Conservation (phyloP, 192 early-diverging fungal species). For the Phlyctochytrium arcticum region DNA sequence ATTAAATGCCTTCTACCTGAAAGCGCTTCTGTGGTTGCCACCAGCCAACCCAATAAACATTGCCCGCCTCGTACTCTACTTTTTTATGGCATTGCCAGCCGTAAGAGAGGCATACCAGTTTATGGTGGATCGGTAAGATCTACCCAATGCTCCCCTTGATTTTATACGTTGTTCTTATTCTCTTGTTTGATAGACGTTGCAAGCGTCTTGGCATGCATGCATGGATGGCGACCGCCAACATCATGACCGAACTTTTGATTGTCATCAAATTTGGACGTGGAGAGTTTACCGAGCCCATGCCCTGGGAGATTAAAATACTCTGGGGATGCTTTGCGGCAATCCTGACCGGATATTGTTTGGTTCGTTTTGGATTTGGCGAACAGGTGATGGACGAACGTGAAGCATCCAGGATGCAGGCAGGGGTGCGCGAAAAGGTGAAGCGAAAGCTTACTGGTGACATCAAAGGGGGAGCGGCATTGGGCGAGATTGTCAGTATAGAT, state of each 20-base stretch:
- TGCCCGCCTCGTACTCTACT: conserved; percentile 70
- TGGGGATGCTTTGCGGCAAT: conserved; percentile 64
- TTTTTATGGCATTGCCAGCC: conserved; percentile 83
- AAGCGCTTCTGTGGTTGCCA: conserved; percentile 89
- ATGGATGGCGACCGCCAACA: conserved; percentile 83
- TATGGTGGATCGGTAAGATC: conserved; percentile 61
- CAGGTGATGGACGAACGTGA: too few species aligned
- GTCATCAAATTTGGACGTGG: conserved; percentile 82
- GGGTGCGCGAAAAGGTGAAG: too few species aligned
- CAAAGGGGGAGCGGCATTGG: too few species aligned
- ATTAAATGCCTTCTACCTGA: conserved; percentile 93
- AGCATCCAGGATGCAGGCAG: too few species aligned
- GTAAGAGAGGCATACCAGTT: conserved; percentile 89
- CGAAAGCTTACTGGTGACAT: too few species aligned
- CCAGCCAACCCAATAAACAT: conserved; percentile 80
- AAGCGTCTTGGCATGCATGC: conserved; percentile 91
- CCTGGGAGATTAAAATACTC: conserved; percentile 61
- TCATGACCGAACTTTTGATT: conserved; percentile 89
- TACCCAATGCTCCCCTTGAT: too few species aligned
- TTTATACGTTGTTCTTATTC: too few species aligned
- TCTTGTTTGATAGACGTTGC: conserved; percentile 65
- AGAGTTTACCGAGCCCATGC: conserved; percentile 80
- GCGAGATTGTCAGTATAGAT: too few species aligned
- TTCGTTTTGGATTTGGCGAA: conserved; percentile 15
- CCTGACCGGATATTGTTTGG: conserved; percentile 65